Evolutionary conservation across 129 eudicot species (phyloP).

Genomic region (Erigeron canadensis): DNA sequence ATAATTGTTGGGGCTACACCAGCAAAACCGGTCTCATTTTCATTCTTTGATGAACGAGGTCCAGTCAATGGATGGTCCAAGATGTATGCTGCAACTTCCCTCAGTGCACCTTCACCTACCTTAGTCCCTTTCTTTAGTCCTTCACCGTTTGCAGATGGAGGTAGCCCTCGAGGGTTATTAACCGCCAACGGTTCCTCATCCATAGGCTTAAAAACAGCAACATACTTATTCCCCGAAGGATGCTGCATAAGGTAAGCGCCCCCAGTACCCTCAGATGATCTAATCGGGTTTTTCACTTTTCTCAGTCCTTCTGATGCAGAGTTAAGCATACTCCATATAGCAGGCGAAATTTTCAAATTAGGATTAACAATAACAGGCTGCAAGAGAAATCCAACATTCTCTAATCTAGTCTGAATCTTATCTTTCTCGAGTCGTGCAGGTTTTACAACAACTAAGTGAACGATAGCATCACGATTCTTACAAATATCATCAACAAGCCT

Average conservation of each 20-base stretch:
- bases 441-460: slow-evolving; percentile 62
- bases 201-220: slow-evolving; percentile 59
- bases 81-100: slow-evolving; percentile 69
- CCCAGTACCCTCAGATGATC: slow-evolving; percentile 68
- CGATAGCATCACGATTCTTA: slow-evolving; percentile 39
- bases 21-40: slow-evolving; percentile 46
- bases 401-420: slow-evolving; percentile 27
- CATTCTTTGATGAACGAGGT: slow-evolving; percentile 27
- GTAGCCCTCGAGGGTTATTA: slow-evolving; percentile 60
- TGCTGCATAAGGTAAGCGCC: slow-evolving; percentile 69
- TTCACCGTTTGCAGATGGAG: slow-evolving; percentile 53
- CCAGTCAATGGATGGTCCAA: slow-evolving; percentile 61
- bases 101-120: slow-evolving; percentile 73
- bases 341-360: slow-evolving; percentile 27
- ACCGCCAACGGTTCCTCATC: slow-evolving; percentile 79
- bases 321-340: slow-evolving; percentile 38
- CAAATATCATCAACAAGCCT: slow-evolving; percentile 55
- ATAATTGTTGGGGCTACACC: slow-evolving; percentile 63
- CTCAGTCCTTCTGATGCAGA: slow-evolving; percentile 46
- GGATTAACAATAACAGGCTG: slow-evolving; percentile 57
- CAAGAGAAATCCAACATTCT: slow-evolving; percentile 35
- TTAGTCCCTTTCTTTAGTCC: slow-evolving; percentile 66
- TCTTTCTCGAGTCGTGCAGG: slow-evolving; percentile 43
- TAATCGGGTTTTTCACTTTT: slow-evolving; percentile 39
- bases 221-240: slow-evolving; percentile 39